These are phyloP conservation scores for Laetiporus sulphureus DNA, from an alignment of 1,284 basidiomycete genomes.

Conservation along the genomic window DNA sequence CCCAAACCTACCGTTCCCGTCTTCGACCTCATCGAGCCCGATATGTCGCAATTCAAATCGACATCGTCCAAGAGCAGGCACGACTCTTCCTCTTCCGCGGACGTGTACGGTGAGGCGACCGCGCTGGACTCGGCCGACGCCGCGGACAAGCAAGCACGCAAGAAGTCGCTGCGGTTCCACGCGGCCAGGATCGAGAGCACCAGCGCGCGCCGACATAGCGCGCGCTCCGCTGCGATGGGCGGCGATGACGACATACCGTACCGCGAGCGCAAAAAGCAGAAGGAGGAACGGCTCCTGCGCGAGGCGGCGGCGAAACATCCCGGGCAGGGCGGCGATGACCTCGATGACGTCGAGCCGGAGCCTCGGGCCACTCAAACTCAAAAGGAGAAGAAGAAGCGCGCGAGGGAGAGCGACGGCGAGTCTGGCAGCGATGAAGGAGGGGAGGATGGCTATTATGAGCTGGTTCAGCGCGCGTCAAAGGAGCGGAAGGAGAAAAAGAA, in stretches of 20 bases:
- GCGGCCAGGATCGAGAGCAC: conserved; percentile 77
- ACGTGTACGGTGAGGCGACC: conserved; percentile 73
- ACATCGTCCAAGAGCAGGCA: conserved; percentile 8
- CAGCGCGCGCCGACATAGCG: conserved; percentile 63
- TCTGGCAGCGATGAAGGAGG: conserved; percentile 24
- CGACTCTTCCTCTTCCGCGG: conserved; percentile 26
- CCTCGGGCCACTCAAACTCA: conserved; percentile 31
- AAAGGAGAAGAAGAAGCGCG: too few species aligned
- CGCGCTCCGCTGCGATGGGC: conserved; percentile 50
- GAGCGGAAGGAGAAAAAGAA: conserved; percentile 76
- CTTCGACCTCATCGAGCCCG: conserved; percentile 72
- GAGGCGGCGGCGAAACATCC: conserved; percentile 41
- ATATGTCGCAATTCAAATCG: conserved; percentile 35
- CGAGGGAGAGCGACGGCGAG: conserved; percentile 43
- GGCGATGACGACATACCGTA: conserved; percentile 92
- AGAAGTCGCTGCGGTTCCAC: conserved; percentile 82
- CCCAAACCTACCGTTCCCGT: conserved; percentile 28
- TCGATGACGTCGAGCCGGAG: conserved; percentile 54
- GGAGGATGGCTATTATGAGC: conserved; percentile 79
- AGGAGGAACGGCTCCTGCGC: conserved; percentile 44
- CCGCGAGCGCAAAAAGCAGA: conserved; percentile 56
- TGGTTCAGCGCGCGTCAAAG: conserved; percentile 71
- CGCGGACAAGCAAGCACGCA: conserved; percentile 75
- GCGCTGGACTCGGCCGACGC: conserved; percentile 66
- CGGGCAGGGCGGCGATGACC: conserved; percentile 56